A percentile compares a stretch with the other conserved stretches of the same genome.
phyloP scores from a whole-genome alignment of 116 monocot genomes.

The Papilionanthe hybrid region DNA sequence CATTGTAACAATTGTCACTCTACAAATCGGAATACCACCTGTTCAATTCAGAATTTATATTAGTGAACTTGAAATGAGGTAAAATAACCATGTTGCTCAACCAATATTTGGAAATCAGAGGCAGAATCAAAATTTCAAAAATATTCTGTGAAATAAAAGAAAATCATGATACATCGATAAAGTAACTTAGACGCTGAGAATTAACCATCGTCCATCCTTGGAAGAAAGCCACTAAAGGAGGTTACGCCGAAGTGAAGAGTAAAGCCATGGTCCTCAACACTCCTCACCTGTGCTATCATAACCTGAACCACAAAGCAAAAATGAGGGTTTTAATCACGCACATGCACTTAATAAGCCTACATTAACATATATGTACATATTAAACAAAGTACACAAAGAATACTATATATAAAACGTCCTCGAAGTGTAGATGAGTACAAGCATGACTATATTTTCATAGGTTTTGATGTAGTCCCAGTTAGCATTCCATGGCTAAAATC shows the following conservation, averaged over 20 bases:
- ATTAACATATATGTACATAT: background rate
- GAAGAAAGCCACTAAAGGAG: constrained; percentile 78
- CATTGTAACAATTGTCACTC: constrained; percentile 63
- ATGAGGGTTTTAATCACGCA: background rate
- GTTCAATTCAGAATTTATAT: constrained; percentile 7
- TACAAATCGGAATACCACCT: constrained; percentile 32
- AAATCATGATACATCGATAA: background rate
- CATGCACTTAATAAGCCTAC: background rate
- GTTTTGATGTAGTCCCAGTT: background rate
- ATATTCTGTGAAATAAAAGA: background rate
- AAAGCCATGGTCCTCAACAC: constrained; percentile 94
- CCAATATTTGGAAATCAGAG: background rate
- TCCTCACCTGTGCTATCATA: constrained; percentile 70
- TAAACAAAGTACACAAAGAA: background rate
- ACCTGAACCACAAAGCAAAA: constrained; percentile 38
- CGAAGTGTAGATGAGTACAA: no score
- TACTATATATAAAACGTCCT: background rate
- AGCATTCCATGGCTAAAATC: no score
- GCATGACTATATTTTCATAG: no score
- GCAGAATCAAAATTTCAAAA: background rate
- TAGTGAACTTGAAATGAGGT: background rate
- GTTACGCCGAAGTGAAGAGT: constrained; percentile 86
- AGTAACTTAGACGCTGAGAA: background rate
- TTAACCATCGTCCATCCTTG: constrained; percentile 30
- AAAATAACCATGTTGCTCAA: background rate